A percentile compares a stretch with the other conserved stretches of the same genome.
These are phyloP conservation scores for Endoconidiophora polonica DNA, from an alignment of 2,329 filamentous ascomycete species.

Conservation along the genomic window DNA sequence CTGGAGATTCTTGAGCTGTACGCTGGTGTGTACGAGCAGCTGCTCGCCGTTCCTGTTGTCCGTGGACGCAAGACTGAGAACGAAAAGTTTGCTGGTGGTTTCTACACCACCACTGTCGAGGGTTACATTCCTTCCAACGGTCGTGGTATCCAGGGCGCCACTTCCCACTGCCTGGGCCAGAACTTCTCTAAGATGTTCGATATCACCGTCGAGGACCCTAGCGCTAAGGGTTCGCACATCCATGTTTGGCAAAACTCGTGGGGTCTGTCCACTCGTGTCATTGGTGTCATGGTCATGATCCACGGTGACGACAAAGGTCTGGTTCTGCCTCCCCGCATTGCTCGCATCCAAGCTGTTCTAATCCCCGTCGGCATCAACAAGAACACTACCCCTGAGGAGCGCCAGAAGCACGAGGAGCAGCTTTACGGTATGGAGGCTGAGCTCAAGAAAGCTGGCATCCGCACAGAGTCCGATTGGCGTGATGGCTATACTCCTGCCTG, in stretches of 20 bases:
- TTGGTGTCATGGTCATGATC: slow-evolving; percentile 98
- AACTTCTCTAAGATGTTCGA: slow-evolving; percentile 99
- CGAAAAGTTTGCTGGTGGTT: slow-evolving; percentile 92
- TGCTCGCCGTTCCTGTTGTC: slow-evolving; percentile 87
- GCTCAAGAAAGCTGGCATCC: slow-evolving; percentile 57
- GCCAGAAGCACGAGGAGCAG: slow-evolving; percentile 57
- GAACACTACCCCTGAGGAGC: slow-evolving; percentile 67
- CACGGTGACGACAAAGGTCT: slow-evolving; percentile 93
- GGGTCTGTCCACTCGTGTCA: slow-evolving; percentile 92
- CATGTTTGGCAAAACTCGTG: slow-evolving; percentile 98
- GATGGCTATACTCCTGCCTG: slow-evolving; percentile 88
- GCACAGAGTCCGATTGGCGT: slow-evolving; percentile 65
- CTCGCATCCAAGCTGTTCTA: slow-evolving; percentile 70
- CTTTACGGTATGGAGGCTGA: slow-evolving; percentile 53
- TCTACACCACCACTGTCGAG: slow-evolving; percentile 94
- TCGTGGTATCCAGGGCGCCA: slow-evolving; percentile 89
- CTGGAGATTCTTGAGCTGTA: slow-evolving; percentile 88
- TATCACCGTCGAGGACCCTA: slow-evolving; percentile 89
- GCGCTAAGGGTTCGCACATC: slow-evolving; percentile 60
- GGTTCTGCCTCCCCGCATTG: slow-evolving; percentile 78
- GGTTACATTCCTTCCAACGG: slow-evolving; percentile 93
- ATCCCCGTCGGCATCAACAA: slow-evolving; percentile 88
- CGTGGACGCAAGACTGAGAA: slow-evolving; percentile 91
- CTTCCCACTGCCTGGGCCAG: slow-evolving; percentile 86
- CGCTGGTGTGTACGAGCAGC: slow-evolving; percentile 77